These are phyloP conservation scores for Fusarium poae DNA, from an alignment of 2,329 filamentous ascomycete species.

Conservation along the genomic window DNA sequence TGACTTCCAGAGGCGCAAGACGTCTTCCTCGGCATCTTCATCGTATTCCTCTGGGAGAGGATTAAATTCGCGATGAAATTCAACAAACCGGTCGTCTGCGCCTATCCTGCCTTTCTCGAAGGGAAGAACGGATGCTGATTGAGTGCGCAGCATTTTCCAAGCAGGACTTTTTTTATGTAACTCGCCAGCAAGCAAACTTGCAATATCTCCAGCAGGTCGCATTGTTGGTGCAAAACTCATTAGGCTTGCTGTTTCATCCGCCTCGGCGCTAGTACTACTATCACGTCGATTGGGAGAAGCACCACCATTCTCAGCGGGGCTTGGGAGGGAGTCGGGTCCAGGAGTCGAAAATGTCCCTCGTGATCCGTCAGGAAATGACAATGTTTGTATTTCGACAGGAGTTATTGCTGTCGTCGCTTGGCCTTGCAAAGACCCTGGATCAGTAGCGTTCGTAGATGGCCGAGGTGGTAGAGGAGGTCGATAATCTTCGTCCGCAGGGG, in stretches of 20 bases:
- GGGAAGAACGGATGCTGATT: slow-evolving; percentile 69
- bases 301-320: slow-evolving; percentile 57
- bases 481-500: slow-evolving; percentile 57
- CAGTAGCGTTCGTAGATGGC: slow-evolving; percentile 55
- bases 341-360: slow-evolving; percentile 71
- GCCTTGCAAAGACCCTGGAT: slow-evolving; percentile 63
- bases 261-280: slow-evolving; percentile 59
- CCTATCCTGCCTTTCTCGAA: slow-evolving; percentile 67
- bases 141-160: slow-evolving; percentile 75
- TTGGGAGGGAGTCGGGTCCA: slow-evolving; percentile 54
- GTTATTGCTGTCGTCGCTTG: slow-evolving; percentile 88
- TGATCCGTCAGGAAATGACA: slow-evolving; percentile 78
- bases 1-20: slow-evolving; percentile 83
- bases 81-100: slow-evolving; percentile 67
- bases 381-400: slow-evolving; percentile 81
- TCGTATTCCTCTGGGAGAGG: slow-evolving; percentile 70
- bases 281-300: slow-evolving; percentile 54
- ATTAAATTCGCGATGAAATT: slow-evolving; percentile 84
- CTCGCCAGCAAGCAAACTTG: slow-evolving; percentile 83
- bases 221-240: slow-evolving; percentile 74
- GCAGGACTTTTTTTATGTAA: slow-evolving; percentile 74
- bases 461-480: slow-evolving; percentile 70
- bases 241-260: slow-evolving; percentile 74
- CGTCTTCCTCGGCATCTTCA: slow-evolving; percentile 62
- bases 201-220: slow-evolving; percentile 77